Evolutionary conservation across 305 asterid genomes (phyloP), one percentile per base, ranked within the genome.

Genomic region (Fraxinus sp.): DNA sequence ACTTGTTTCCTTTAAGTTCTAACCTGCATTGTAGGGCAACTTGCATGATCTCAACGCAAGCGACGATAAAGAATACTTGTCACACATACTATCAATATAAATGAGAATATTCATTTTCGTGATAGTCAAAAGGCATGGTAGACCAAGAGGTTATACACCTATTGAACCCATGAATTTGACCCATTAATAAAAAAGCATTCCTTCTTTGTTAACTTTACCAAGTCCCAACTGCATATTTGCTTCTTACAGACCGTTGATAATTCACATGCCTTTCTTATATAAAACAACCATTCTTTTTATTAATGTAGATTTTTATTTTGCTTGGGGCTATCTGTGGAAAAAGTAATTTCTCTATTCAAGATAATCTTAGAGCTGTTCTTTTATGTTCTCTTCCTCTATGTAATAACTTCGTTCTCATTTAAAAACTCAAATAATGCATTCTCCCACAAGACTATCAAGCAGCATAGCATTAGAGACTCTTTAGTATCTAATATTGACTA

Each of bases 1-100:
- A 85, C 77, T 90, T 91, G 80, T 88, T 88, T 79, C 87, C 93
- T 87, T 88, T 91, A 28, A 94, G 91, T 91, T 94, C 98, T 79
- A 96, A 83, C 89, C 99, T 94, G 94, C 84, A 87, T 76, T 59
- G 72, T 39, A 79, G 74, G 62, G 44, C 66, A 83, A 76, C 76
- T 46, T 39, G 64, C 39, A 62, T 26, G 49, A 39, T 37, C 18
- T 66, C 35, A 11, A 66, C 0, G 3, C 35, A 26, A 66, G 36
- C 18, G 0, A 66, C 1, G 5, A 3, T 66, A 7, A 64, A 66
- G 36, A 9, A 66, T 66, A 26, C 73, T 24, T 2, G 13, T 66
- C 36, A 9, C 8, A 24, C 36, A 66, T 26, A 66, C 1, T 26
- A 24, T 66, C 36, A 24, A 66, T 24, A 24, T 10, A 66, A 7